phyloP scores from a whole-genome alignment of 2,329 filamentous ascomycete genomes.

The Penicillium aurantiogriseum region DNA sequence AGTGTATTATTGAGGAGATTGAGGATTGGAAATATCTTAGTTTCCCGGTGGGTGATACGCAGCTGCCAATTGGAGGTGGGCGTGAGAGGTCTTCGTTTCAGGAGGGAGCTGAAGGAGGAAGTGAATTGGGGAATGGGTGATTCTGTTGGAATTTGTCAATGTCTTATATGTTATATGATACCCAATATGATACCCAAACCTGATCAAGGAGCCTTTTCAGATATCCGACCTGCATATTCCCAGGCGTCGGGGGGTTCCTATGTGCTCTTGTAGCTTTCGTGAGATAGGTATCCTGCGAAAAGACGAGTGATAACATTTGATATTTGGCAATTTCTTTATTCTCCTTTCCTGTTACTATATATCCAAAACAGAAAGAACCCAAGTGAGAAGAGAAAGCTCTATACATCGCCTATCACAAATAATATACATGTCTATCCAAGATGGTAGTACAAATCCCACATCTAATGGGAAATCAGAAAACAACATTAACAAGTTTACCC shows the following conservation, averaged over 20 bases:
- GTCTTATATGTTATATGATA: slow-evolving; percentile 6
- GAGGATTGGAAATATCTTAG: slow-evolving; percentile 90
- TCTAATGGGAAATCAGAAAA: slow-evolving; percentile 44
- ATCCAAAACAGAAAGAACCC: too few species aligned
- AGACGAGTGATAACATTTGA: too few species aligned
- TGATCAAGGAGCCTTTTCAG: background rate
- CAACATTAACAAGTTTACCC: slow-evolving; percentile 73
- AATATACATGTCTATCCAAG: slow-evolving; percentile 9
- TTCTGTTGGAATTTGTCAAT: background rate
- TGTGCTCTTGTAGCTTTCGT: too few species aligned
- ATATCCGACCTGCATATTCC: background rate
- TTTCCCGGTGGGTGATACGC: slow-evolving; percentile 52
- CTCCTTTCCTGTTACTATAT: too few species aligned
- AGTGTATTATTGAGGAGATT: slow-evolving; percentile 90
- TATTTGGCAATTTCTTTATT: too few species aligned
- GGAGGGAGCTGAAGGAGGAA: background rate
- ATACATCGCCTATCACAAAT: background rate
- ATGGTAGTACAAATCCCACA: background rate
- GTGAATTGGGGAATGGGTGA: slow-evolving; percentile 1
- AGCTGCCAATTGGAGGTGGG: slow-evolving; percentile 8
- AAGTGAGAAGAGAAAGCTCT: background rate
- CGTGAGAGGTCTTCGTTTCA: slow-evolving; percentile 1
- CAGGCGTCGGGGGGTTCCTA: too few species aligned
- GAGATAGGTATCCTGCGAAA: too few species aligned
- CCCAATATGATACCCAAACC: slow-evolving; percentile 3